Evolutionary conservation across 768 basidiomycete species (phyloP).

Genomic region (Suillus plorans): DNA sequence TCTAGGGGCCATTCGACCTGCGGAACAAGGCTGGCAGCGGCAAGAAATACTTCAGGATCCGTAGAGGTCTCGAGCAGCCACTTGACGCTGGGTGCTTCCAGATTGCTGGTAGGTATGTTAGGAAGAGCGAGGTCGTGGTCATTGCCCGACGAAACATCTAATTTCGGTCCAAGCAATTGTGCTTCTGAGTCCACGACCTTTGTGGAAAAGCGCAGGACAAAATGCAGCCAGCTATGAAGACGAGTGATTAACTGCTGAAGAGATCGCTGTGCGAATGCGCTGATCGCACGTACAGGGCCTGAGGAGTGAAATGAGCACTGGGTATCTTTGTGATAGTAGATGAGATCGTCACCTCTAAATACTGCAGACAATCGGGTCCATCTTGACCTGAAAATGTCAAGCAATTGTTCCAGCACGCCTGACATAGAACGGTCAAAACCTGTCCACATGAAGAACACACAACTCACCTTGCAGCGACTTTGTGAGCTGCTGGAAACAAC

Average conservation of each 20-base stretch:
- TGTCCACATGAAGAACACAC: not conserved
- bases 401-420: not conserved
- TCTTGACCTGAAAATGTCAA: not conserved
- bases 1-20: not conserved
- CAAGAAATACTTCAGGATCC: not conserved
- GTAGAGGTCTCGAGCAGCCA: constrained; percentile 2
- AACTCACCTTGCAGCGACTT: not conserved
- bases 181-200: not conserved
- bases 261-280: not conserved
- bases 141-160: too few species aligned
- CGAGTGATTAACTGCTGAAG: not conserved
- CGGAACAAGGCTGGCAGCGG: not conserved
- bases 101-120: not conserved
- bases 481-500: not conserved
- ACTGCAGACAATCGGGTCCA: not conserved
- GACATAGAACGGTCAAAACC: not conserved
- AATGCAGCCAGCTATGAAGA: not conserved
- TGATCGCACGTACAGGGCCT: not conserved
- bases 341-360: not conserved
- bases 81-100: constrained; percentile 6
- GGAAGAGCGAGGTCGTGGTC: not conserved
- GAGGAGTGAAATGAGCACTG: not conserved
- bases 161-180: not conserved
- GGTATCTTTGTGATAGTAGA: not conserved
- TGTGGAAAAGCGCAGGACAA: not conserved